phyloP scores from a whole-genome alignment of 2,329 filamentous ascomycete species.

The Sarocladium brachiariae region DNA sequence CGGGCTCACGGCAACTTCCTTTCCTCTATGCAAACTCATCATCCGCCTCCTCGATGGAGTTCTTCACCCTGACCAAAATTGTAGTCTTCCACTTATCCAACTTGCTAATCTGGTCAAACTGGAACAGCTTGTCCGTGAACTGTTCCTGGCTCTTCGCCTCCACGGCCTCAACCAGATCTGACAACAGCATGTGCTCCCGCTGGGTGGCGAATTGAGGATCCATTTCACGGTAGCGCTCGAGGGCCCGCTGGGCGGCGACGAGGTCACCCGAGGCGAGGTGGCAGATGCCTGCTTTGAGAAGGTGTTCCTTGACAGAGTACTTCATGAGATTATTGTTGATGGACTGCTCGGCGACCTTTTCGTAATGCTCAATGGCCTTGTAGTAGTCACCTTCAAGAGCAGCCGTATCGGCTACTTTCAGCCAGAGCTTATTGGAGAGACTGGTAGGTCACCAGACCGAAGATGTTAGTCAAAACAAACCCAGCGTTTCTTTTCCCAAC shows the following conservation, averaged over 20 bases:
- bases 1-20: not conserved
- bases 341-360: constrained; percentile 70
- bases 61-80: constrained; percentile 75
- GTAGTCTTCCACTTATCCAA: constrained; percentile 97
- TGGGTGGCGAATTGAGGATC: constrained; percentile 71
- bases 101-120: constrained; percentile 88
- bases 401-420: constrained; percentile 85
- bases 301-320: constrained; percentile 92
- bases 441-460: constrained; percentile 31
- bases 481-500: constrained; percentile 49
- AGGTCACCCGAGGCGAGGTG: constrained; percentile 68
- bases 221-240: constrained; percentile 75
- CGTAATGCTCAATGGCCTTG: constrained; percentile 74
- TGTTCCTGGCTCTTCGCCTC: constrained; percentile 72
- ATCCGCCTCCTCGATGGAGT: constrained; percentile 58
- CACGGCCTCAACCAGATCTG: constrained; percentile 68
- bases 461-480: constrained; percentile 16
- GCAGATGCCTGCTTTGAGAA: constrained; percentile 90
- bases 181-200: constrained; percentile 74
- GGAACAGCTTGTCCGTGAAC: constrained; percentile 80
- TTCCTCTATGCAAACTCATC: constrained; percentile 33
- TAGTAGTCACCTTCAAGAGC: constrained; percentile 79
- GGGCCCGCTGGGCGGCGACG: constrained; percentile 69
- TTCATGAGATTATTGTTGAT: constrained; percentile 89
- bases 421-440: constrained; percentile 85